Percentiles rank a stretch among this genome's conserved stretches.
Conservation (phyloP, 1,139 yeast genomes). For the Taphrina populina region DNA sequence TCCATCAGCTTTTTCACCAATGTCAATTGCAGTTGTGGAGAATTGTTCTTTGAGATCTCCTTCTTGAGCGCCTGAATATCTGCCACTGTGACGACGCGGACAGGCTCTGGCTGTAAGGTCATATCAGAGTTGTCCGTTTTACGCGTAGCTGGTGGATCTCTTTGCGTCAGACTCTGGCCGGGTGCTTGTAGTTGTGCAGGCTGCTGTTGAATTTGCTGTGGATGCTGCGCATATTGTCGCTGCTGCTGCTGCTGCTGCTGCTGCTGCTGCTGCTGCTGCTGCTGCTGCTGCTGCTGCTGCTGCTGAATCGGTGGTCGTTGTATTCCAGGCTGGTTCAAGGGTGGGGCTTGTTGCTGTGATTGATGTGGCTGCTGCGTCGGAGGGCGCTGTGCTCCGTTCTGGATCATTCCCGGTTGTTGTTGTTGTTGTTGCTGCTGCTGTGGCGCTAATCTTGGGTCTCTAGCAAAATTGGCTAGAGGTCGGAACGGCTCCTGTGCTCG, state of each 20-base stretch:
- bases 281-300: conserved; percentile 7
- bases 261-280: conserved; percentile 1
- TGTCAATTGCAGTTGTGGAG: conserved; percentile 50
- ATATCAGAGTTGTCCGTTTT: conserved; percentile 10
- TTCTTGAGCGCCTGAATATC: conserved; percentile 6
- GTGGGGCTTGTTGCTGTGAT: too few species aligned
- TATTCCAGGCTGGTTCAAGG: too few species aligned
- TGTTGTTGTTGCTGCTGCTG: too few species aligned
- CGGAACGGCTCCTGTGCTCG: neutral
- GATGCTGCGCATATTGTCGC: neutral
- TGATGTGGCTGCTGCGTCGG: too few species aligned
- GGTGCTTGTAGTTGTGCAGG: conserved; percentile 5
- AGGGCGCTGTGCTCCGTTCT: too few species aligned
- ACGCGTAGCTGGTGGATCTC: conserved; percentile 2
- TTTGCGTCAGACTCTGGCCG: too few species aligned
- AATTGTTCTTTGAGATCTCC: conserved; percentile 24
- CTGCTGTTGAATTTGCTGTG: neutral
- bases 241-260: conserved; percentile 10
- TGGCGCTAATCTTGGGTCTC: neutral
- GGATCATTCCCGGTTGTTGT: too few species aligned
- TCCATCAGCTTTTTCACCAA: conserved; percentile 56
- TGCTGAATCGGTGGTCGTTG: neutral
- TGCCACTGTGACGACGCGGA: conserved; percentile 10
- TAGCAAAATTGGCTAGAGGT: neutral
- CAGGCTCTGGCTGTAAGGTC: conserved; percentile 17